phyloP scores from a whole-genome alignment of 192 early-diverging fungal species.

The Backusella parvicylindrica region DNA sequence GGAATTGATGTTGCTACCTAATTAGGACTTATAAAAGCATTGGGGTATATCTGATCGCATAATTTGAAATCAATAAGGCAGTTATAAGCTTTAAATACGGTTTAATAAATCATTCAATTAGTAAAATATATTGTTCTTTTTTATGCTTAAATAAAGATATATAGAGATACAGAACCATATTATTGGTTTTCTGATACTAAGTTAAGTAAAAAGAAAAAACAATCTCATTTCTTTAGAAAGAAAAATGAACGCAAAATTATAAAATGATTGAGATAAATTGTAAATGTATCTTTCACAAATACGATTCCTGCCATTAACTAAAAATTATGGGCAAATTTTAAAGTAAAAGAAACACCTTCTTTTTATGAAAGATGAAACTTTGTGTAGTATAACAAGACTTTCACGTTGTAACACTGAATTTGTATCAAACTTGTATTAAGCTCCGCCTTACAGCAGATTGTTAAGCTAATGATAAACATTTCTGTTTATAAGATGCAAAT shows the following conservation, averaged over 20 bases:
- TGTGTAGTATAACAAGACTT: not conserved
- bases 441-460: not conserved
- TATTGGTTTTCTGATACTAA: not conserved
- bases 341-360: not conserved
- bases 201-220: not conserved
- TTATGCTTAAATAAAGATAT: too few species aligned
- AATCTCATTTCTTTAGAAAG: not conserved
- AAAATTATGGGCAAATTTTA: not conserved
- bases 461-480: not conserved
- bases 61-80: not conserved
- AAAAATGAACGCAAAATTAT: not conserved
- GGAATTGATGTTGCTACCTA: not conserved
- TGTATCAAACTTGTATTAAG: not conserved
- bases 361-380: not conserved
- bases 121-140: too few species aligned
- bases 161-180: not conserved
- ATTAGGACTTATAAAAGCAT: not conserved
- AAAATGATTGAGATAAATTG: not conserved
- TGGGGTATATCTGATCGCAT: not conserved
- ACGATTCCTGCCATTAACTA: not conserved
- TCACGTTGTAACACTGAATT: not conserved
- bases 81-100: not conserved
- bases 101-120: too few species aligned
- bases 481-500: not conserved
- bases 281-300: not conserved